Evolutionary conservation across 257 asterid genomes (phyloP).

Genomic region (Capsicum pubescens): DNA sequence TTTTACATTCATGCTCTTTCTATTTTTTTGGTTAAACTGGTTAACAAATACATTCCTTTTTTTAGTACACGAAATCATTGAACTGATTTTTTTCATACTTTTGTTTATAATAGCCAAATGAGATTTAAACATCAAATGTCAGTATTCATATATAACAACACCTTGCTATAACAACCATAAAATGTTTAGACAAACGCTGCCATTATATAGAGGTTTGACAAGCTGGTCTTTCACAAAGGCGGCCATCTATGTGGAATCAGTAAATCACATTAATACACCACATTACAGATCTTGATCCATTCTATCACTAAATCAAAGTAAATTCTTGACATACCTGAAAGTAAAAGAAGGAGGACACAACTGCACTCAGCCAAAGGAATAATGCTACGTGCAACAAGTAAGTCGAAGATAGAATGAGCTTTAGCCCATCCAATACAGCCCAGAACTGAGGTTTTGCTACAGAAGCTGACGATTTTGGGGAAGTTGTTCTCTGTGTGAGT

Average conservation of each 20-base stretch:
- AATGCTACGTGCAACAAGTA: slow-evolving; percentile 83
- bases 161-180: too few species aligned
- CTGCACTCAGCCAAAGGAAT: slow-evolving; percentile 93
- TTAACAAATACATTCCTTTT: too few species aligned
- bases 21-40: too few species aligned
- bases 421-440: slow-evolving; percentile 84
- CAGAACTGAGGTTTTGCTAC: slow-evolving; percentile 68
- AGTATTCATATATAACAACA: too few species aligned
- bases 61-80: too few species aligned
- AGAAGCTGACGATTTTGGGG: slow-evolving; percentile 58
- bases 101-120: too few species aligned
- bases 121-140: too few species aligned
- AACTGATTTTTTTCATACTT: too few species aligned
- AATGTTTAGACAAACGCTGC: too few species aligned
- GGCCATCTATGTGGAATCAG: slow-evolving; percentile 20
- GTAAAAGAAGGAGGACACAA: slow-evolving; percentile 93
- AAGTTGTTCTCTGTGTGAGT: slow-evolving; percentile 45
- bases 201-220: background rate
- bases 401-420: slow-evolving; percentile 79
- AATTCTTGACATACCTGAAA: slow-evolving; percentile 68
- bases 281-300: slow-evolving; percentile 6
- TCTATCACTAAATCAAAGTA: slow-evolving; percentile 7
- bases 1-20: too few species aligned
- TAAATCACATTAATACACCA: slow-evolving; percentile 5
- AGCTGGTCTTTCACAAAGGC: slow-evolving; percentile 5